A percentile compares a stretch with the other conserved stretches of the same genome.
These are phyloP conservation scores for Colletotrichum orbiculare DNA, from an alignment of 2,329 filamentous ascomycete species.

Conservation along the genomic window DNA sequence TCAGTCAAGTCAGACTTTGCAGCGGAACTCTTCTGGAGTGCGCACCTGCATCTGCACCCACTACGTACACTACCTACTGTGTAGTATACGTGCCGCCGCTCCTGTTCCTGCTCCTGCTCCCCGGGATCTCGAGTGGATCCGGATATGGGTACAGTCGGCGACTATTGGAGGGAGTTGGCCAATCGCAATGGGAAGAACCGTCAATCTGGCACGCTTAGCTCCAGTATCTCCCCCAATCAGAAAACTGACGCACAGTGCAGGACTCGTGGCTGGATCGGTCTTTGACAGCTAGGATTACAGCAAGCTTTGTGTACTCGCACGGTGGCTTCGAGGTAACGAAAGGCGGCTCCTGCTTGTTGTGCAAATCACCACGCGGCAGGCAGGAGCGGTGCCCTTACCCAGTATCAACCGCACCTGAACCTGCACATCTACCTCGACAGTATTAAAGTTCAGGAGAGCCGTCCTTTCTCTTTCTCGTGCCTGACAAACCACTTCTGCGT, in stretches of 20 bases:
- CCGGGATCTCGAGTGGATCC: slow-evolving; percentile 1
- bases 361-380: too few species aligned
- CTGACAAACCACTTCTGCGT: too few species aligned
- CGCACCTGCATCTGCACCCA: too few species aligned
- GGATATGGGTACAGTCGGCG: not conserved
- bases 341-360: too few species aligned
- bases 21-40: too few species aligned
- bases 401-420: too few species aligned
- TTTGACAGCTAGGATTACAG: slow-evolving; percentile 16
- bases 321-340: not conserved
- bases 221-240: not conserved
- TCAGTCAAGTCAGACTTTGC: too few species aligned
- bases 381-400: too few species aligned
- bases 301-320: slow-evolving; percentile 10
- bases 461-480: too few species aligned
- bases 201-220: not conserved
- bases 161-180: slow-evolving; percentile 12
- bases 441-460: too few species aligned
- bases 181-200: slow-evolving; percentile 13
- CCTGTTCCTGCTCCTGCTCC: slow-evolving; percentile 2
- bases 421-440: too few species aligned
- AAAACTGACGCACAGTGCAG: slow-evolving; percentile 28
- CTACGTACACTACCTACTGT: too few species aligned
- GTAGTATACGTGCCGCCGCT: not conserved
- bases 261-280: not conserved